Evolutionary conservation across 2,329 filamentous ascomycete genomes (phyloP).

Genomic region (Penicillium frequentans): DNA sequence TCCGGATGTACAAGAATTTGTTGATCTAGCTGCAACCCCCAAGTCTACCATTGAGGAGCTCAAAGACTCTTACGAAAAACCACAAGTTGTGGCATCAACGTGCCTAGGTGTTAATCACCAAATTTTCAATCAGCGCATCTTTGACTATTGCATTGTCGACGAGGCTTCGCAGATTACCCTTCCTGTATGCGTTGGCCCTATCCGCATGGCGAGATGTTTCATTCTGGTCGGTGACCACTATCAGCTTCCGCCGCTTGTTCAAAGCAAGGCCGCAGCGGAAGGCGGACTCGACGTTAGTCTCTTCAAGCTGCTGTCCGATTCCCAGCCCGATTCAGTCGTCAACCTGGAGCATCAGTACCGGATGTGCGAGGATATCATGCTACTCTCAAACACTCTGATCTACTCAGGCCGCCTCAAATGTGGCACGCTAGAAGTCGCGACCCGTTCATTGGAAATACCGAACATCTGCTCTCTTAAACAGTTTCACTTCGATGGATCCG

Average conservation of each 20-base stretch:
- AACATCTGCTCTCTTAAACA: slow-evolving; percentile 61
- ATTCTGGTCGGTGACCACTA: slow-evolving; percentile 96
- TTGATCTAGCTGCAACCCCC: slow-evolving; percentile 70
- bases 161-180: slow-evolving; percentile 97
- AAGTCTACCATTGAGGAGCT: slow-evolving; percentile 81
- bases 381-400: slow-evolving; percentile 86
- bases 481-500: slow-evolving; percentile 51
- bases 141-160: slow-evolving; percentile 98
- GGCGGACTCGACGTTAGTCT: slow-evolving; percentile 89
- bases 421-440: slow-evolving; percentile 74
- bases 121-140: slow-evolving; percentile 82
- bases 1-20: slow-evolving; percentile 82
- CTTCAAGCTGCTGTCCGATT: slow-evolving; percentile 90
- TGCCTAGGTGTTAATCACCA: slow-evolving; percentile 89
- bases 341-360: slow-evolving; percentile 95
- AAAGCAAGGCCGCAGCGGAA: slow-evolving; percentile 81
- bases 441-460: slow-evolving; percentile 67
- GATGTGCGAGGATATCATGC: slow-evolving; percentile 98
- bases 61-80: slow-evolving; percentile 77
- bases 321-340: slow-evolving; percentile 82
- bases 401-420: slow-evolving; percentile 90
- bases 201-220: slow-evolving; percentile 88
- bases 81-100: slow-evolving; percentile 89
- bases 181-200: slow-evolving; percentile 89
- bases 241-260: slow-evolving; percentile 89